Evolutionary conservation across 768 basidiomycete species (phyloP), one percentile per base, ranked within the genome.

Genomic region (Kwoniella dejecticola): DNA sequence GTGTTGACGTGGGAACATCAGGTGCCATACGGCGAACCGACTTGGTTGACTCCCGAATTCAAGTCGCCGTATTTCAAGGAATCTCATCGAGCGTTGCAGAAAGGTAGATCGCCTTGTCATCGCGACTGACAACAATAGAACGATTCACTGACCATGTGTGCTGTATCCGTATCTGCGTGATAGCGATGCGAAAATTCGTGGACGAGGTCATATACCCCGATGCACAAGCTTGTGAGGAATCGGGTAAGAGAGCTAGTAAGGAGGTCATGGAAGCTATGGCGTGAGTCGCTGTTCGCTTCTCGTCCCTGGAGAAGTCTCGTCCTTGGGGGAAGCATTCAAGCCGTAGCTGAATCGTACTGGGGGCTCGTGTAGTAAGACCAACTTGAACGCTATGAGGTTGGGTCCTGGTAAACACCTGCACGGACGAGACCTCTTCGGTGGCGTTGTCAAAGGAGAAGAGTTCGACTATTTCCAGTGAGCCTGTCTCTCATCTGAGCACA

Each of bases 381-480:
- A 91, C 70, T 57, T 97, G 19, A 89, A 91, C 74, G 89, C 90
- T 13, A 95, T 96, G 91, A 83, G 90, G 21, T 83, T 94, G 80
- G 95, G 95, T 15, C 94, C 94, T 0, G 90, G 89, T 33, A 89
- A 88, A 70, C 91, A 93, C 69, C 80, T 94, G 42, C 83, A 89
- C 76, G 94, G 94, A 1, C 82, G 83, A n/a, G 83, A 80, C 6
- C 81, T 95, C 2, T 86, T 90, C 83, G 84, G 82, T 58, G 91
- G 89, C 3, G 71, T 88, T 24, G 87, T 92, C 19, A 84, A 85
- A 64, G 89, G 89, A 1, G 89, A 91, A 75, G 88, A 93, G 77
- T 94, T 89, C 69, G 89, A 94, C 76, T 90, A 89, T 73, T 95
- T 94, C 84, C 90, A 93, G 73, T 94, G 91, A 82, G 66, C 40